Percentiles rank a stretch among this genome's conserved stretches.
Evolutionary conservation across 2,329 filamentous ascomycete genomes (phyloP).

Genomic region (Byssoonygena ceratinophila): DNA sequence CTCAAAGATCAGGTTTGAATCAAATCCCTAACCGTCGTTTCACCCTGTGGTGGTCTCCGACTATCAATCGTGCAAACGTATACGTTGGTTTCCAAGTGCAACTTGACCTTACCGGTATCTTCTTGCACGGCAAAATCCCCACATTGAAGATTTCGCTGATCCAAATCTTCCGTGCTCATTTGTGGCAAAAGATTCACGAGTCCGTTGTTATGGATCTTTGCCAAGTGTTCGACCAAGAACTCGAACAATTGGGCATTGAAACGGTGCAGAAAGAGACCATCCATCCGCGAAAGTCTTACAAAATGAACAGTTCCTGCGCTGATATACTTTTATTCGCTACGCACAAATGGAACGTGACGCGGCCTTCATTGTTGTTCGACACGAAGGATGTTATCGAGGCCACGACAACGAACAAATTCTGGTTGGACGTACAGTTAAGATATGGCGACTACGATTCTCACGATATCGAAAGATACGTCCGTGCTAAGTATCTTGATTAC

Average conservation of each 20-base stretch:
- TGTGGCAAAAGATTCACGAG: conserved; percentile 99
- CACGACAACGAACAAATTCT: conserved; percentile 97
- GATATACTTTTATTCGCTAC: conserved; percentile 94
- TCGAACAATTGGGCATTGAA: conserved; percentile 91
- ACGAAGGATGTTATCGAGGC: conserved; percentile 92
- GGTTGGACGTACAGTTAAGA: conserved; percentile 90
- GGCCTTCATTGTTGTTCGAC: conserved; percentile 85
- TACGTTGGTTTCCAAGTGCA: conserved; percentile 99
- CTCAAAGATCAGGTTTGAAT: conserved; percentile 89
- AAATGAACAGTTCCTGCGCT: conserved; percentile 99
- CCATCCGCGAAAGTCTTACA: conserved; percentile 97
- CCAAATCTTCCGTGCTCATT: conserved; percentile 97
- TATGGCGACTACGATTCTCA: conserved; percentile 99
- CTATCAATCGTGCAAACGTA: conserved; percentile 90
- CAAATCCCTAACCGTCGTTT: conserved; percentile 98
- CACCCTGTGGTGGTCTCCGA: conserved; percentile 93
- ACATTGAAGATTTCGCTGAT: conserved; percentile 96
- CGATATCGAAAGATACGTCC: conserved; percentile 94
- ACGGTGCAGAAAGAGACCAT: conserved; percentile 99
- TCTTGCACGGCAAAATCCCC: conserved; percentile 97
- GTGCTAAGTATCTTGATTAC: conserved; percentile 97
- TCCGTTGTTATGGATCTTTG: conserved; percentile 98
- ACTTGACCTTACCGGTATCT: conserved; percentile 93
- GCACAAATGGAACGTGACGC: conserved; percentile 97
- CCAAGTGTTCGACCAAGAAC: conserved; percentile 94